Conservation (phyloP, 805 yeast genomes). For the Maudiozyma serrabonitensis region DNA sequence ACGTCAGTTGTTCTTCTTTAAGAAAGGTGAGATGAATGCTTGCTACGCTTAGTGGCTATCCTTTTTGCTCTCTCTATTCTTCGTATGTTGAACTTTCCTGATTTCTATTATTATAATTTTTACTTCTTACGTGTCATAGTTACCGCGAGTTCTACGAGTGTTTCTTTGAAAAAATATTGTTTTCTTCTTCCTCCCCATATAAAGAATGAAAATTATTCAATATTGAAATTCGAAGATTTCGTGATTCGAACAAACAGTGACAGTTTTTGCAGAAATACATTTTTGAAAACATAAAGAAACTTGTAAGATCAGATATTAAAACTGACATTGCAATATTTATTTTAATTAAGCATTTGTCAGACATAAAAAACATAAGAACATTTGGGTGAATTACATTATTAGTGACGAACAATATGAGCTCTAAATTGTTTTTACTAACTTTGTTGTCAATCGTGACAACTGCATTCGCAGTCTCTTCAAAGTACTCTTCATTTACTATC, state of each 20-base stretch:
- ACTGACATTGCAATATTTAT: too few species aligned
- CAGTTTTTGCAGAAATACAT: neutral
- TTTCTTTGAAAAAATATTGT: neutral
- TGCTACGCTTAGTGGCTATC: conserved; percentile 8
- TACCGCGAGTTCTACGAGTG: neutral
- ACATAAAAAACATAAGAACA: neutral
- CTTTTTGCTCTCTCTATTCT: neutral
- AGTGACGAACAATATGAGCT: neutral
- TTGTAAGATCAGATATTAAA: too few species aligned
- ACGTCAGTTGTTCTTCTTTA: conserved; percentile 38
- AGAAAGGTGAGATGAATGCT: conserved; percentile 54
- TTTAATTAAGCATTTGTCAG: neutral
- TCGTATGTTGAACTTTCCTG: too few species aligned
- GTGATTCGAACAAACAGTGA: neutral
- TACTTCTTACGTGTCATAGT: neutral
- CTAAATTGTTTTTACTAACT: conserved; percentile 1
- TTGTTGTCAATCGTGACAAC: conserved; percentile 3
- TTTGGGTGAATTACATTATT: neutral
- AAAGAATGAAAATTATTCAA: neutral
- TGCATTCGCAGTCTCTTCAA: conserved; percentile 10
- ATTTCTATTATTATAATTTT: neutral
- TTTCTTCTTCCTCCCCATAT: neutral
- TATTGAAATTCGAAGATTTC: neutral
- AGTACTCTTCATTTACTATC: conserved; percentile 30
- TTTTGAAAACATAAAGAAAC: too few species aligned